Evolutionary conservation across 2,329 filamentous ascomycete genomes (phyloP).

Genomic region (Spiromastix sp.): DNA sequence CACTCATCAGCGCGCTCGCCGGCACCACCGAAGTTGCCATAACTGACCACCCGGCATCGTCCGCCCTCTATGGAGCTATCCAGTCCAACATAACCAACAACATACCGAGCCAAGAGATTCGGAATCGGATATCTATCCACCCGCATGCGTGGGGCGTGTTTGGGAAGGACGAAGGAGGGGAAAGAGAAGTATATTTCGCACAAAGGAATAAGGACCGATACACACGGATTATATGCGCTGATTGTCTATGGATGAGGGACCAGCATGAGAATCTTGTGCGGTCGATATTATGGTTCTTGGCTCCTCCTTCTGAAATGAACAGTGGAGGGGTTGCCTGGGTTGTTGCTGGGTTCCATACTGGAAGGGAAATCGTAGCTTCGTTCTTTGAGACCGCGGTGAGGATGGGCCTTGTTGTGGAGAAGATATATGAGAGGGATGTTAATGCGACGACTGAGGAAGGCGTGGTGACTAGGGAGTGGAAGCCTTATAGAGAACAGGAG

Average conservation of each 20-base stretch:
- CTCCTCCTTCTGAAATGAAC: conserved; percentile 13
- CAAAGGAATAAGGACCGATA: conserved; percentile 29
- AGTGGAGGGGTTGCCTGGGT: conserved; percentile 29
- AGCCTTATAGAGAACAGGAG: conserved; percentile 32
- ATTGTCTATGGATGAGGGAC: conserved; percentile 50
- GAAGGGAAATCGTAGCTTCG: conserved; percentile 41
- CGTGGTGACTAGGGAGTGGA: conserved; percentile 34
- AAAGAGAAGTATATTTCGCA: conserved; percentile 23
- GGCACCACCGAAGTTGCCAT: conserved; percentile 33
- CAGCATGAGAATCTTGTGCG: conserved; percentile 46
- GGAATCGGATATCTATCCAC: conserved; percentile 27
- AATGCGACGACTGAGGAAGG: conserved; percentile 27
- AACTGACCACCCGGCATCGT: conserved; percentile 40
- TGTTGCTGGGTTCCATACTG: conserved; percentile 51
- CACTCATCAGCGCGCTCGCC: conserved; percentile 27
- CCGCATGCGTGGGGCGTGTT: conserved; percentile 47
- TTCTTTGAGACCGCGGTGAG: conserved; percentile 43
- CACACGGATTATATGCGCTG: conserved; percentile 47
- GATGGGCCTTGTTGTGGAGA: conserved; percentile 39
- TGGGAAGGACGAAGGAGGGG: conserved; percentile 11
- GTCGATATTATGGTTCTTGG: conserved; percentile 48
- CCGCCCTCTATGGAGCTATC: conserved; percentile 33
- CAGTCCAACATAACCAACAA: conserved; percentile 39
- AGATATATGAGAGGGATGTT: conserved; percentile 46
- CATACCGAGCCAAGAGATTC: conserved; percentile 17